Evolutionary conservation across 345 rosid genomes (phyloP).

Genomic region (Psidium guajava): DNA sequence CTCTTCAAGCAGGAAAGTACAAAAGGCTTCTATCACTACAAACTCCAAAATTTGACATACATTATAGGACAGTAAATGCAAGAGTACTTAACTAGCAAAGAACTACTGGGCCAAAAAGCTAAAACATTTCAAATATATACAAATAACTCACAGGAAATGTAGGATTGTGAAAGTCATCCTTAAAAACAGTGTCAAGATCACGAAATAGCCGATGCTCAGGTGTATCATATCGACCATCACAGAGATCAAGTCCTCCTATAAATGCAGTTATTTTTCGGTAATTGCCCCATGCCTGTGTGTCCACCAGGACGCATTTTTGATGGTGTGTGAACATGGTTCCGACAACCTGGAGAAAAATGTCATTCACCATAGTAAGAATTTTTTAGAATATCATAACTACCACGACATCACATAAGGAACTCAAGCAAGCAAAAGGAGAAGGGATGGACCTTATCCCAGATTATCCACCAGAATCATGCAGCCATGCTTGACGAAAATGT

Average conservation of each 20-base stretch:
- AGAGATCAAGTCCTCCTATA: slow-evolving; percentile 87
- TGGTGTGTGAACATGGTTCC: slow-evolving; percentile 92
- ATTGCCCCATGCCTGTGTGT: slow-evolving; percentile 79
- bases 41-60: neutral
- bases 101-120: neutral
- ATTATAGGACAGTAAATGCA: neutral
- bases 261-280: slow-evolving; percentile 76
- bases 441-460: neutral
- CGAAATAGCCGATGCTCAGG: slow-evolving; percentile 74
- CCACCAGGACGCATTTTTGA: slow-evolving; percentile 90
- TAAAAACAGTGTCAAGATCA: slow-evolving; percentile 58
- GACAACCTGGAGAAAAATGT: slow-evolving; percentile 41
- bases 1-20: too few relatives aligned
- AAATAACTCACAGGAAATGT: slow-evolving; percentile 67
- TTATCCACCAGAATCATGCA: neutral
- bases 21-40: neutral
- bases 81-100: neutral
- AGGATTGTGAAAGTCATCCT: slow-evolving; percentile 90
- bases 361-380: neutral
- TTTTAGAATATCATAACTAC: neutral
- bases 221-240: slow-evolving; percentile 98
- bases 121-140: neutral
- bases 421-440: neutral
- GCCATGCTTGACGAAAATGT: neutral
- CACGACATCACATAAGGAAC: neutral